Base-by-base conservation (phyloP, 1,284 basidiomycete species). In the Puccinia horiana region DNA sequence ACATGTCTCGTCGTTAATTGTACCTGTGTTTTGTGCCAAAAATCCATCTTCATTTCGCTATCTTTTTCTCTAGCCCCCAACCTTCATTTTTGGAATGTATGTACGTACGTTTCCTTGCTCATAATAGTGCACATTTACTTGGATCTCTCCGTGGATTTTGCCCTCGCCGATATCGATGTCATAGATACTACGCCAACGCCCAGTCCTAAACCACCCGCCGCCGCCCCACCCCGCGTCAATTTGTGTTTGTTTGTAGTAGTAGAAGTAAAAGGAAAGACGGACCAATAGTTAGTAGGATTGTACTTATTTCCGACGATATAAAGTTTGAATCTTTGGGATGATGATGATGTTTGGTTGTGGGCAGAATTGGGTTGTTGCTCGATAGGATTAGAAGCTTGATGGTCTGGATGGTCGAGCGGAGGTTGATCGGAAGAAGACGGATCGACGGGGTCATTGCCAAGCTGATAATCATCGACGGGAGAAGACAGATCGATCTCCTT, bases 291-390 rank as follows among this genome's bases (percentile, higher is more conserved):
- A 58, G 90, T 88, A 0, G 94, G 92, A 86, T 96, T 97, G 88
- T 96, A 97, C 86, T 95, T 93, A 88, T 96, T 96, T 20, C 94
- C 93, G 40, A 96, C 94, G 78, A 96, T 89, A 85, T 95, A 93
- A 61, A 96, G 87, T 20, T 90, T n/a, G 47, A 77, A 77, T 29
- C 47, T 63, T 11, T 58, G n/a, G 40, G 63, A 67, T 42, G 63
- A 67, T 8, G 32, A 18, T 40, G 63, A 37, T 35, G 32, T 1
- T 67, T 11, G 29, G 4, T 63, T 63, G 58, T 20, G 58, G 8
- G 35, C 5, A 37, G 63, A 67, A 12, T 35, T 12, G 29, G 54
- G 54, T 26, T 29, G 52, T 42, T 35, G 76, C 26, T n/a, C n/a
- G 42, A 67, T 26, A 49, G 74, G 32, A 47, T 65, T 40, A n/a